Percentiles rank a stretch among this genome's conserved stretches.
phyloP scores from a whole-genome alignment of 2,329 filamentous ascomycete genomes.

The Phymatotrichopsis omnivora region DNA sequence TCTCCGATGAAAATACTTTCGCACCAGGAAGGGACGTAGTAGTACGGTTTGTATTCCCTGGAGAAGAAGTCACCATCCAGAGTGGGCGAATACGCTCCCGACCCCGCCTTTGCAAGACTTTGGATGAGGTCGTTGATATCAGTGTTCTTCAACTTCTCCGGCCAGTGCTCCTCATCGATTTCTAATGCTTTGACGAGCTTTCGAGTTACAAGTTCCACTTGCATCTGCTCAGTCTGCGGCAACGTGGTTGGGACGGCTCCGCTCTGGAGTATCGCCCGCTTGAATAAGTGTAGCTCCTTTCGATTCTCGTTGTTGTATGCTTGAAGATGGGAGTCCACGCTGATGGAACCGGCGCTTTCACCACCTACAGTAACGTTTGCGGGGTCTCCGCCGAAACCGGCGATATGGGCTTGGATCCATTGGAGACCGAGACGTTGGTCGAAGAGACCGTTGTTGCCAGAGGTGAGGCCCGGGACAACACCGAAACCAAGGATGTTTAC shows the following conservation, averaged over 20 bases:
- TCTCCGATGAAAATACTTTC: conserved; percentile 4
- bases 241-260: too few species aligned
- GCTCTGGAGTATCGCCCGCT: too few species aligned
- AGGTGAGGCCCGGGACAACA: conserved; percentile 53
- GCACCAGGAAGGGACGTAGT: not conserved
- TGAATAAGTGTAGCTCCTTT: too few species aligned
- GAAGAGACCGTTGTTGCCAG: conserved; percentile 54
- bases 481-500: conserved; percentile 65
- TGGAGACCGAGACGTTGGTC: conserved; percentile 64
- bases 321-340: too few species aligned
- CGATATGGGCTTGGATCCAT: conserved; percentile 71
- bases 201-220: not conserved
- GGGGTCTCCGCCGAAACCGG: conserved; percentile 66
- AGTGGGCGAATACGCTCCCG: not conserved
- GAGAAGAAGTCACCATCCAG: conserved; percentile 2
- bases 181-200: not conserved
- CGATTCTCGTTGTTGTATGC: too few species aligned
- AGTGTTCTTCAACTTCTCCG: conserved; percentile 3
- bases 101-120: not conserved
- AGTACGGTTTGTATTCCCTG: not conserved
- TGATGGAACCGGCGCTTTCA: conserved; percentile 58
- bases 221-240: not conserved
- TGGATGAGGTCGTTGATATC: not conserved
- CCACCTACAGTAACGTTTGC: conserved; percentile 73
- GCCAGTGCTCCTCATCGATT: not conserved